These are phyloP conservation scores for Ailanthus altissimus DNA, from an alignment of 345 rosid genomes.

Conservation along the genomic window DNA sequence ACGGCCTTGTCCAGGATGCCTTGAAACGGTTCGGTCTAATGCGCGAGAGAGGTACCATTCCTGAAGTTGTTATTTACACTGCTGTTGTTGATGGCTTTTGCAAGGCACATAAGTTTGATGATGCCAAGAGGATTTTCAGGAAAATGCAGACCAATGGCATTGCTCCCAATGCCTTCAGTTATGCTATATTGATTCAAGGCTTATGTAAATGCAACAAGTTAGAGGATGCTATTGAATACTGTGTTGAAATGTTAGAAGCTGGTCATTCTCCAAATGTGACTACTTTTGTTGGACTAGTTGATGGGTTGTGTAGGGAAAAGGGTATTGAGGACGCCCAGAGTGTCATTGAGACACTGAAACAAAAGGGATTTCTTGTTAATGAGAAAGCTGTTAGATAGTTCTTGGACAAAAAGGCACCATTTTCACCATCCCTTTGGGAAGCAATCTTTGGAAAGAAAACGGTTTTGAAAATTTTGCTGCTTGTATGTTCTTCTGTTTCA, in stretches of 20 bases:
- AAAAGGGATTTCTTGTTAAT: constrained; percentile 67
- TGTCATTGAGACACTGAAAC: constrained; percentile 43
- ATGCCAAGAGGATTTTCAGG: constrained; percentile 83
- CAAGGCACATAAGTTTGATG: constrained; percentile 73
- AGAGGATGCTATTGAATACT: constrained; percentile 64
- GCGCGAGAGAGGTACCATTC: constrained; percentile 85
- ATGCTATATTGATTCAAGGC: constrained; percentile 67
- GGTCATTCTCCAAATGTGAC: constrained; percentile 81
- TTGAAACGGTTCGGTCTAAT: constrained; percentile 81
- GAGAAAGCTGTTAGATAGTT: constrained; percentile 73
- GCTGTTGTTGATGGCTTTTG: constrained; percentile 91
- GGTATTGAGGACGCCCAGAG: constrained; percentile 59
- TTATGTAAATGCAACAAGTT: constrained; percentile 48
- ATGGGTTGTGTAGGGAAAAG: constrained; percentile 62
- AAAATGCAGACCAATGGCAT: constrained; percentile 76
- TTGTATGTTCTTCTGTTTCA: background rate
- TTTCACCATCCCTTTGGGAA: constrained; percentile 66
- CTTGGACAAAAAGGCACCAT: constrained; percentile 70
- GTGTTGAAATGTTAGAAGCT: constrained; percentile 74
- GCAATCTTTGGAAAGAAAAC: constrained; percentile 67
- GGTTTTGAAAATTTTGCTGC: constrained; percentile 30
- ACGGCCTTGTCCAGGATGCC: constrained; percentile 87
- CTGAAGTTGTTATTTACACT: constrained; percentile 88
- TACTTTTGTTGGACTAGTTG: constrained; percentile 87
- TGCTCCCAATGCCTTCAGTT: constrained; percentile 70